These are phyloP conservation scores for Chaetomiaceae sp. DNA, from an alignment of 2,329 filamentous ascomycete species.

Conservation along the genomic window DNA sequence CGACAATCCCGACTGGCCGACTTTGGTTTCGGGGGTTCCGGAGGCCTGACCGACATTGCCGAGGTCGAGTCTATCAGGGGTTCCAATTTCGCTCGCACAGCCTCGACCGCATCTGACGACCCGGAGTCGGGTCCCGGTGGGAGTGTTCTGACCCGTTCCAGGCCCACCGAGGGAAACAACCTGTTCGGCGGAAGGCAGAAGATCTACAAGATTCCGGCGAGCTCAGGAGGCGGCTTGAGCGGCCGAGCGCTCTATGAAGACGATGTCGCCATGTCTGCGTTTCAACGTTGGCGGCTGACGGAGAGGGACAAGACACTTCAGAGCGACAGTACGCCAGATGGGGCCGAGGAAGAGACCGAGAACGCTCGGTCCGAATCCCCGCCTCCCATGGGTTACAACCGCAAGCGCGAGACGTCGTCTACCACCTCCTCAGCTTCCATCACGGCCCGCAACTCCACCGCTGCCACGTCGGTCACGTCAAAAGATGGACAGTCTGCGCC, in stretches of 20 bases:
- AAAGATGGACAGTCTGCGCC: conserved; percentile 47
- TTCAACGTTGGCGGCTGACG: conserved; percentile 67
- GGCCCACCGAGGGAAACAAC: conserved; percentile 84
- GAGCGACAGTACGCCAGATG: conserved; percentile 34
- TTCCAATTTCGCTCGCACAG: conserved; percentile 52
- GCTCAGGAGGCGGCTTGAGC: conserved; percentile 46
- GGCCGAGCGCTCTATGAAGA: conserved; percentile 77
- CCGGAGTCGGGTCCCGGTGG: conserved; percentile 53
- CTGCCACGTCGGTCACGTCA: conserved; percentile 83
- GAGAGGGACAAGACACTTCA: conserved; percentile 50
- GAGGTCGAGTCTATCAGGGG: conserved; percentile 80
- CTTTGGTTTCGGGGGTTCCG: conserved; percentile 52
- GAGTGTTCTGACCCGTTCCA: conserved; percentile 78
- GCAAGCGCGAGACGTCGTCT: conserved; percentile 80
- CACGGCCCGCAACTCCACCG: conserved; percentile 72
- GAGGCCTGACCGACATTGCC: conserved; percentile 73
- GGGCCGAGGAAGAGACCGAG: conserved; percentile 37
- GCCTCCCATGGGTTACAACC: conserved; percentile 60
- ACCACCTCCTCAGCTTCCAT: conserved; percentile 69
- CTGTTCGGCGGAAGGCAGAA: conserved; percentile 95
- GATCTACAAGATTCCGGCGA: conserved; percentile 75
- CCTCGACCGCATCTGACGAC: conserved; percentile 66
- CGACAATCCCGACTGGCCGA: conserved; percentile 73
- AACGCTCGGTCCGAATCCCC: conserved; percentile 50
- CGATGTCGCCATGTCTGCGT: conserved; percentile 77